phyloP scores from a whole-genome alignment of 1,284 basidiomycete species.

The Veloboletus limbatus region DNA sequence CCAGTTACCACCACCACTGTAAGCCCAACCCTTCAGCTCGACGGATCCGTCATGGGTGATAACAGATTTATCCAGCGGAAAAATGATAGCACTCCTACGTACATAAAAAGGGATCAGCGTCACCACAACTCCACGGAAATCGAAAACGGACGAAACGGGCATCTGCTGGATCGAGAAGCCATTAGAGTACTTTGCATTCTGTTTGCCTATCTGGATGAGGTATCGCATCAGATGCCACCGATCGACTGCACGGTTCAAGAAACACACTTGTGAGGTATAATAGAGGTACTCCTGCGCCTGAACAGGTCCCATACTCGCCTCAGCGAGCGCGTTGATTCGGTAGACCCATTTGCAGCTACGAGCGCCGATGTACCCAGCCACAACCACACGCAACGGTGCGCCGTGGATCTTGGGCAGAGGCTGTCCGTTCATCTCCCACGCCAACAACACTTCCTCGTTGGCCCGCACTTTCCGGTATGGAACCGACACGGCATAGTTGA shows the following conservation, averaged over 20 bases:
- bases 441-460: conserved; percentile 53
- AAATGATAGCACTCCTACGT: conserved; percentile 18
- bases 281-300: conserved; percentile 55
- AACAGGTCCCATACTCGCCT: conserved; percentile 51
- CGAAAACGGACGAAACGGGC: conserved; percentile 18
- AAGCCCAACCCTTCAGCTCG: conserved; percentile 50
- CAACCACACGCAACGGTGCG: conserved; percentile 51
- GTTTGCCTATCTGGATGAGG: conserved; percentile 12
- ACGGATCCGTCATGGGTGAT: conserved; percentile 50
- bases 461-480: conserved; percentile 50
- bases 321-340: conserved; percentile 48
- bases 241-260: too few relatives aligned
- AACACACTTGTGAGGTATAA: conserved; percentile 29
- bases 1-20: conserved; percentile 57
- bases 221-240: neutral
- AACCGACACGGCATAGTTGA: conserved; percentile 55
- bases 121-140: neutral
- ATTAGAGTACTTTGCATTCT: conserved; percentile 17
- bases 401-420: conserved; percentile 55
- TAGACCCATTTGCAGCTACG: conserved; percentile 58
- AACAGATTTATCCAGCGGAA: conserved; percentile 44
- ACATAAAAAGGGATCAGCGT: neutral
- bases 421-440: conserved; percentile 59
- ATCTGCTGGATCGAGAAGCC: conserved; percentile 22
- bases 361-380: conserved; percentile 59